These are phyloP conservation scores for Yarrowia sp. DNA, from an alignment of 805 yeast genomes.

Conservation along the genomic window DNA sequence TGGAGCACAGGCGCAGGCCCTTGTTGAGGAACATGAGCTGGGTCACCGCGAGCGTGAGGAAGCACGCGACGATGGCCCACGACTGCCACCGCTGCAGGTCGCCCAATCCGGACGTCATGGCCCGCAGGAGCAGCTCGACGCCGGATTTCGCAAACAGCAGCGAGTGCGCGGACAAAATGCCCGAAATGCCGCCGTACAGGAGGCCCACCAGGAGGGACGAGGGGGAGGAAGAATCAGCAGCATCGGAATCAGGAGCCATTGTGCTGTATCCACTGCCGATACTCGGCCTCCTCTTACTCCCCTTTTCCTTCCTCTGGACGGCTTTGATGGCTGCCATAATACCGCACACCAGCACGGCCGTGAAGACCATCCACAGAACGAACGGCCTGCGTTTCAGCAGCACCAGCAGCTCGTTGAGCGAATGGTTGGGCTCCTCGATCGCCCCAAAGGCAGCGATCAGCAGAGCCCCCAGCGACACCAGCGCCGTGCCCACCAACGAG, in stretches of 20 bases:
- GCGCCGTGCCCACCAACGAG: constrained; percentile 67
- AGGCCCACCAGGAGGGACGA: constrained; percentile 57
- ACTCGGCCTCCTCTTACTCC: background rate
- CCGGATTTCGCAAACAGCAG: constrained; percentile 83
- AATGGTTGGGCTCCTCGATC: constrained; percentile 60
- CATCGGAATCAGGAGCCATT: no score
- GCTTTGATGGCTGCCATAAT: constrained; percentile 7
- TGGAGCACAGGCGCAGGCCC: constrained; percentile 72
- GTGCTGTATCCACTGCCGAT: no score
- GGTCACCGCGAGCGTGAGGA: constrained; percentile 68
- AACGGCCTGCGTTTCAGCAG: constrained; percentile 58
- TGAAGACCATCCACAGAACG: constrained; percentile 60
- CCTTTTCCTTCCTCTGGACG: background rate
- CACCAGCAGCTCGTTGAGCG: constrained; percentile 56
- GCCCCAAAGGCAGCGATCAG: constrained; percentile 77
- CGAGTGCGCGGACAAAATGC: constrained; percentile 84
- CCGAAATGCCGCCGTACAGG: constrained; percentile 71
- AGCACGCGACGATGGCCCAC: constrained; percentile 60
- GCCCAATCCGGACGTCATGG: constrained; percentile 50
- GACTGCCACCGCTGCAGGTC: constrained; percentile 55
- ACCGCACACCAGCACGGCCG: constrained; percentile 42
- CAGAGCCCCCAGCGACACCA: constrained; percentile 77
- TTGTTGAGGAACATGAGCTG: constrained; percentile 77
- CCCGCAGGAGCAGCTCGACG: constrained; percentile 68
- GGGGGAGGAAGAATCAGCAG: no score